Evolutionary conservation across 176 grass and related monocot genomes (phyloP), one percentile per base, ranked within the genome.

Genomic region (Ensete ventricosum): DNA sequence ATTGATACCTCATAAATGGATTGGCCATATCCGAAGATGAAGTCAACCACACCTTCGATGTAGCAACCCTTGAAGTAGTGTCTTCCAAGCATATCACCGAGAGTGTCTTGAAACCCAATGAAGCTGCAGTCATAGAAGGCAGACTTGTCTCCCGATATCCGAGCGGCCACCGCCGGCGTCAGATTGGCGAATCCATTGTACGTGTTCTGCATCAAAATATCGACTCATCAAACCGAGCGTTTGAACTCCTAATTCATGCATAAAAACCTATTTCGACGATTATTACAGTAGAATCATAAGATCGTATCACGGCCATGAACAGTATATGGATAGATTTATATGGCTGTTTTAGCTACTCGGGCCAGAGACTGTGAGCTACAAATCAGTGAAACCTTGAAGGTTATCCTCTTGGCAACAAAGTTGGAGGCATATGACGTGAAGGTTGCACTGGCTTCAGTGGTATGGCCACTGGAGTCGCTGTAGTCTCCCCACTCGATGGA

Each of bases 11-110:
- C 27, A 2, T 29, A 96, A 17, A 92, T 86, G 50, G 89, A 83
- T 74, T 79, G 83, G 20, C 76, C 89, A 22, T 84, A 16, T 62
- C 92, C 85, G 50, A 88, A 90, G 78, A 96, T 92, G 87, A 92
- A 96, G 85, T 96, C 92, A 3, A 66, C 50, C 34, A 69, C 48
- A 50, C 87, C 89, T 75, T 90, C 83, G 20, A 96, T 81, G 60
- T 73, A 77, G 74, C 93, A 96, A 22, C 20, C 19, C 34, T 86
- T 54, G 73, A 86, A 96, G 84, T 96, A 92, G 62, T 96, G 93
- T 69, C 83, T 19, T 21, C 93, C 93, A 0, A 6, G 1, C 11
- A 73, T 13, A 59, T 96, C 93, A 59, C 60, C 49, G 73, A 92
- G 80, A 10, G 92, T 96, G 75, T 96, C 92, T 78, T 96, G 89